Evolutionary conservation across 2,329 filamentous ascomycete genomes (phyloP).

Genomic region (Aspergillus carbonarius): DNA sequence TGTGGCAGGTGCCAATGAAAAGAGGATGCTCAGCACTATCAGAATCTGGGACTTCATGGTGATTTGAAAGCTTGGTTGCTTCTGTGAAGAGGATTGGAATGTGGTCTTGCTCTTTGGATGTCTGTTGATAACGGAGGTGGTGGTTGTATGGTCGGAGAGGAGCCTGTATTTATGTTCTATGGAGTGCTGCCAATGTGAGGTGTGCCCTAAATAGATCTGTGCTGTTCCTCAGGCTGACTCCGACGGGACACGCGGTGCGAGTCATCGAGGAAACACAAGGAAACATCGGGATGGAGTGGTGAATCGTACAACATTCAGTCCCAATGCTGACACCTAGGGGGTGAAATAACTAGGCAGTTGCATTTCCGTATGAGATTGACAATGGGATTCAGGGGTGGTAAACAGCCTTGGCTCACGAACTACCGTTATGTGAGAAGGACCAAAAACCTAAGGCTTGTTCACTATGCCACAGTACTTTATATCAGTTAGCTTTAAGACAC

Average conservation of each 20-base stretch:
- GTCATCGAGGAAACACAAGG: background rate
- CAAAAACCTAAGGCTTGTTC: background rate
- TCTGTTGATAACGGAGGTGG: background rate
- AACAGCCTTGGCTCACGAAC: no score
- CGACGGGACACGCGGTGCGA: background rate
- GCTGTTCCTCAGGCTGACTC: background rate
- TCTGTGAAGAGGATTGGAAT: no score
- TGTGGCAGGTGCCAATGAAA: background rate
- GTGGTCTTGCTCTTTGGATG: background rate
- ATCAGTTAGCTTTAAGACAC: background rate
- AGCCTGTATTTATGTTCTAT: background rate
- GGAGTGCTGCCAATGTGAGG: background rate
- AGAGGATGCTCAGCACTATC: background rate
- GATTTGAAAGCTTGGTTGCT: background rate
- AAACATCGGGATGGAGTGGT: no score
- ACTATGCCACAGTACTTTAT: background rate
- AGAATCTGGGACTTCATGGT: background rate
- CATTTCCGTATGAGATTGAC: no score
- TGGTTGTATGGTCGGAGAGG: background rate
- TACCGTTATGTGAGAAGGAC: background rate
- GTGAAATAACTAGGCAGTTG: background rate
- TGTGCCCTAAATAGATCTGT: background rate
- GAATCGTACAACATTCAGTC: background rate
- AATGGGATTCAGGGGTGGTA: no score
- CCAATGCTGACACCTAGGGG: background rate